phyloP scores from a whole-genome alignment of 257 asterid species.

The Oldenlandia corymbosa region DNA sequence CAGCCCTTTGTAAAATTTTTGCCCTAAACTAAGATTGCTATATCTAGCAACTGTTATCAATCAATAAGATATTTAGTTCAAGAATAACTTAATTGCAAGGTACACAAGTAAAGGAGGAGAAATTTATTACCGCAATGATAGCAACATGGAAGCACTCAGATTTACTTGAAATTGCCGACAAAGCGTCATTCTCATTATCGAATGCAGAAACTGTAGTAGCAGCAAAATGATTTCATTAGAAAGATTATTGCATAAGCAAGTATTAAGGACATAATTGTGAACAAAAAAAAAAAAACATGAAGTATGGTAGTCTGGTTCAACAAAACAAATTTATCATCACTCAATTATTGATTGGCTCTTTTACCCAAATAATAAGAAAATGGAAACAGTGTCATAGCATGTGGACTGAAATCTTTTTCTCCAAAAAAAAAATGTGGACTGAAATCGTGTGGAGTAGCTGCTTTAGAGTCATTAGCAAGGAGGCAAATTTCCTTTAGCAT shows the following conservation, averaged over 20 bases:
- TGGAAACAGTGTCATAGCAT: neutral
- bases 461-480: neutral
- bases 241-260: neutral
- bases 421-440: no score
- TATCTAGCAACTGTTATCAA: no score
- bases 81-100: neutral
- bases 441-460: neutral
- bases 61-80: no score
- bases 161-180: constrained; percentile 32
- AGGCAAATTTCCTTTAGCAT: neutral
- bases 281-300: neutral
- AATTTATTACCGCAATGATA: constrained; percentile 39
- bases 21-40: no score
- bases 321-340: neutral
- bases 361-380: neutral
- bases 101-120: neutral
- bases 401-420: no score
- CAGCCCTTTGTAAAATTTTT: no score
- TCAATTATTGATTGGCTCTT: neutral
- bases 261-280: neutral
- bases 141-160: constrained; percentile 45
- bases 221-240: neutral
- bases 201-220: constrained; percentile 32
- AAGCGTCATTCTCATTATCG: constrained; percentile 36
- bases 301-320: no score